Evolutionary conservation across 2,329 filamentous ascomycete species (phyloP).

Genomic region (Neonectria faginata): DNA sequence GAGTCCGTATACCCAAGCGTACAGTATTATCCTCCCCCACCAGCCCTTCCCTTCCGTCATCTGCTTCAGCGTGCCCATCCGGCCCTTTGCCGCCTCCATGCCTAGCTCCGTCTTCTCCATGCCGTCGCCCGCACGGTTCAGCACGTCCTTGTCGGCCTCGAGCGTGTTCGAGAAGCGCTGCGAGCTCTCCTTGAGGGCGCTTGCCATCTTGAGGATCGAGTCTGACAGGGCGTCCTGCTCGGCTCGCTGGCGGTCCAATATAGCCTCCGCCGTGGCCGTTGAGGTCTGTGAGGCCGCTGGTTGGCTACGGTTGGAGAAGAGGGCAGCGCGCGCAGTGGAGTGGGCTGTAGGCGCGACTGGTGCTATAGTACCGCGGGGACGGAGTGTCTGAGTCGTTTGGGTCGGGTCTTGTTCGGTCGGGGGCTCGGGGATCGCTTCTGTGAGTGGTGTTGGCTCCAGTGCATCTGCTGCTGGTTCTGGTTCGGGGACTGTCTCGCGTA

Average conservation of each 20-base stretch:
- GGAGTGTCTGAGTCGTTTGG: slow-evolving; percentile 52
- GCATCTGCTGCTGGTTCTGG: slow-evolving; percentile 17
- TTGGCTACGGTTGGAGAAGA: slow-evolving; percentile 57
- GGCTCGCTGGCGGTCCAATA: slow-evolving; percentile 79
- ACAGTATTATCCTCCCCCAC: slow-evolving; percentile 86
- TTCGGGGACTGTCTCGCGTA: slow-evolving; percentile 28
- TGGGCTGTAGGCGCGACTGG: slow-evolving; percentile 44
- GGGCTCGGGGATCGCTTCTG: slow-evolving; percentile 24
- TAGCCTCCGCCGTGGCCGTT: slow-evolving; percentile 72
- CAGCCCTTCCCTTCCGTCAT: slow-evolving; percentile 92
- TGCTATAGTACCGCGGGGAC: slow-evolving; percentile 46
- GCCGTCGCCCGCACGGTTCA: slow-evolving; percentile 77
- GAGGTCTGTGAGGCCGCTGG: slow-evolving; percentile 53
- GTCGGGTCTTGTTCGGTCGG: slow-evolving; percentile 42
- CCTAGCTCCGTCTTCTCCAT: slow-evolving; percentile 81
- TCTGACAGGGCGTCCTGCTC: slow-evolving; percentile 87
- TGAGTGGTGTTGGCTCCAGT: slow-evolving; percentile 25
- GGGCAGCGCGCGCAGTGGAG: slow-evolving; percentile 56
- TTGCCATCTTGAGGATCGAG: slow-evolving; percentile 84
- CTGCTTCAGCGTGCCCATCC: slow-evolving; percentile 80
- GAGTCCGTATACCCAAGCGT: slow-evolving; percentile 83
- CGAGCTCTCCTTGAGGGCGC: slow-evolving; percentile 80
- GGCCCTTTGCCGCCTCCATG: slow-evolving; percentile 79
- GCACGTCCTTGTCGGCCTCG: slow-evolving; percentile 76
- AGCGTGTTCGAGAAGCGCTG: slow-evolving; percentile 77